Evolutionary conservation across 176 grass and related monocot genomes (phyloP).

Genomic region (Secale cereale): DNA sequence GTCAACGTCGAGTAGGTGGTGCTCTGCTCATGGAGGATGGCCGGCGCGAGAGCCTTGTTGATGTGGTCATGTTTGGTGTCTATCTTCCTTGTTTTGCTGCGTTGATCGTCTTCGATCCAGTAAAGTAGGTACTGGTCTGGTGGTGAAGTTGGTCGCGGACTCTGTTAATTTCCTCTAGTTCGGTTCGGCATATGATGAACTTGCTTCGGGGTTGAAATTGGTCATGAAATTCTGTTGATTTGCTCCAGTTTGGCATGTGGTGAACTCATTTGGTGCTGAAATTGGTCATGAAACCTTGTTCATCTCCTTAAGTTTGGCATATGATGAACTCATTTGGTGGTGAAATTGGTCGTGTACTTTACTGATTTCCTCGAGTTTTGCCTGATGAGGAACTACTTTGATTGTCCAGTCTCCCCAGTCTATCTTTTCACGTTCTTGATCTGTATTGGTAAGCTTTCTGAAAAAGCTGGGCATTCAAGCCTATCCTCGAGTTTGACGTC

Average conservation of each 20-base stretch:
- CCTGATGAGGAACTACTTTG: neutral
- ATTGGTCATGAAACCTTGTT: neutral
- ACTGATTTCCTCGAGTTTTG: neutral
- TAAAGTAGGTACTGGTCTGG: neutral
- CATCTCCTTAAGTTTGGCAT: neutral
- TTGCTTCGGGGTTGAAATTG: neutral
- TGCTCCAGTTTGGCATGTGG: neutral
- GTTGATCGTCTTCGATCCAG: neutral
- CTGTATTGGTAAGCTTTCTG: no score
- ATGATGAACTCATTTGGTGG: neutral
- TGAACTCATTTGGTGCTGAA: neutral
- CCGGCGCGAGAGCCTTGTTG: neutral
- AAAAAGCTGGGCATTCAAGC: no score
- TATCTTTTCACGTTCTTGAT: no score
- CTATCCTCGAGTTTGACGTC: no score
- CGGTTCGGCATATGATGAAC: neutral
- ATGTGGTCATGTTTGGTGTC: neutral
- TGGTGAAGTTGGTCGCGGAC: neutral
- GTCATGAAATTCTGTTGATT: neutral
- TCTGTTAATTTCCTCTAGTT: neutral
- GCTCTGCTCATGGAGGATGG: neutral
- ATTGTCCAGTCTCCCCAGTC: no score
- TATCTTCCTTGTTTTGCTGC: neutral
- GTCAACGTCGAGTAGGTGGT: constrained; percentile 44
- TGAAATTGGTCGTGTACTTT: neutral